Evolutionary conservation across 139 green algal genomes (phyloP).

Genomic region (Pseudopediastrum boryanum): DNA sequence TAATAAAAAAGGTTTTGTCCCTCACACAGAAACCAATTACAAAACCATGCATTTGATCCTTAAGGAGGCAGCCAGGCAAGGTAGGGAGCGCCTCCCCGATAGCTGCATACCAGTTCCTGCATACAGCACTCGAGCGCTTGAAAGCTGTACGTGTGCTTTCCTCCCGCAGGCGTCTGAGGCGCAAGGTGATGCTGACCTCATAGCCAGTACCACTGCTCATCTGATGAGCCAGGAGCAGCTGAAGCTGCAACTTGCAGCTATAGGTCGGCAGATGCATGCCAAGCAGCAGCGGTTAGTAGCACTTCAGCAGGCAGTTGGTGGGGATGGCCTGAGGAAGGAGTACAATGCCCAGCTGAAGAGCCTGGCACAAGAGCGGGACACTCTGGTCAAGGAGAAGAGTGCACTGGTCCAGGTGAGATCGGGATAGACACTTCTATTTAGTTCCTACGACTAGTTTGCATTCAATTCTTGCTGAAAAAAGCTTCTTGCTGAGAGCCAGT

Average conservation of each 20-base stretch:
- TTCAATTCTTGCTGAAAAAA: no score
- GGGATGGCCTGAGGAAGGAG: slow-evolving; percentile 63
- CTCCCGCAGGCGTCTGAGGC: not conserved
- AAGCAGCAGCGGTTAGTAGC: slow-evolving; percentile 63
- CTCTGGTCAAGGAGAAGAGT: slow-evolving; percentile 49
- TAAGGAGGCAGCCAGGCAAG: no score
- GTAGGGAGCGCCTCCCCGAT: no score
- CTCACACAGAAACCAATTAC: no score
- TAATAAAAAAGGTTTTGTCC: no score
- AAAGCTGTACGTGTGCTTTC: no score
- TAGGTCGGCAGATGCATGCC: slow-evolving; percentile 47
- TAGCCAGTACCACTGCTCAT: not conserved
- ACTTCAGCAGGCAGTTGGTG: slow-evolving; percentile 39
- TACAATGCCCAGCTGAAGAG: slow-evolving; percentile 67
- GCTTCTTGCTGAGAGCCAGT: no score
- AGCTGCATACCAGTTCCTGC: no score
- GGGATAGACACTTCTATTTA: not conserved
- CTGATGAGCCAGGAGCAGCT: slow-evolving; percentile 12
- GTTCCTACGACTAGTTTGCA: no score
- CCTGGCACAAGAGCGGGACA: slow-evolving; percentile 51
- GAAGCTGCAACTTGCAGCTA: not conserved
- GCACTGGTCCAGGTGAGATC: slow-evolving; percentile 48
- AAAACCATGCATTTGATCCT: no score
- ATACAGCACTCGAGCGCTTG: no score
- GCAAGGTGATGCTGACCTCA: not conserved